Base-by-base conservation (phyloP, 257 asterid species). In the Solanum virginianum region DNA sequence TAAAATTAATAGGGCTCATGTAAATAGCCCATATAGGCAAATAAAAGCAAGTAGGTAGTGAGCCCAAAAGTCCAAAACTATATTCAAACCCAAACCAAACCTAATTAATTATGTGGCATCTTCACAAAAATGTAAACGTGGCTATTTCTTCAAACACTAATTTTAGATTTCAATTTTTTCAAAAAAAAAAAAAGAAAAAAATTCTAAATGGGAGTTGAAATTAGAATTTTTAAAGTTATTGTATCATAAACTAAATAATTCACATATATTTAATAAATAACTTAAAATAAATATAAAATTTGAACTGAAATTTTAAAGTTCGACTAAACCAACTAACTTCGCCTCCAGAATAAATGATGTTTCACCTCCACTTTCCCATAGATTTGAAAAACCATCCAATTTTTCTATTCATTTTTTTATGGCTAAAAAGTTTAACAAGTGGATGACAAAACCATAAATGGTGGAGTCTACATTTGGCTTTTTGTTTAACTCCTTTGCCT, bases 381-480 rank as follows among this genome's bases (percentile, higher is more conserved):
- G 24, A 51, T 51, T 51, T 26, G 11, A 79, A 79, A 77, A 79
- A 26, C 36, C 29, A 69, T 66, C 82, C 24, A 77, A 24, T 11
- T 9, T 47, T 49, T 26, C 24, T 39, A 66, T 77, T 80, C 0
- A 54, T 68, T 22, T 68, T 32, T 45, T 69, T 82, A 10, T 59
- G 65, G 82, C 26, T 77, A 77, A 53, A 32, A 41, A 79, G 63
- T 53, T 8, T 56, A 53, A 26, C 65, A 77, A 79, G 82, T 79
- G 65, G 65, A 45, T 82, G 63, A 41, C 47, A 60, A 82, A 75
- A 82, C 68, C 86, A 84, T 81, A 82, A 75, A 85, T 74, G 70
- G 84, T 83, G 66, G 84, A 85, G 88, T 82, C 83, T 82, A 82
- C 79, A 72, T 71, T 86, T 85, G 85, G 87, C 68, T 77, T 70